Evolutionary conservation across 352 stramenopile genomes (phyloP).

Genomic region (Globisporangium lucens): DNA sequence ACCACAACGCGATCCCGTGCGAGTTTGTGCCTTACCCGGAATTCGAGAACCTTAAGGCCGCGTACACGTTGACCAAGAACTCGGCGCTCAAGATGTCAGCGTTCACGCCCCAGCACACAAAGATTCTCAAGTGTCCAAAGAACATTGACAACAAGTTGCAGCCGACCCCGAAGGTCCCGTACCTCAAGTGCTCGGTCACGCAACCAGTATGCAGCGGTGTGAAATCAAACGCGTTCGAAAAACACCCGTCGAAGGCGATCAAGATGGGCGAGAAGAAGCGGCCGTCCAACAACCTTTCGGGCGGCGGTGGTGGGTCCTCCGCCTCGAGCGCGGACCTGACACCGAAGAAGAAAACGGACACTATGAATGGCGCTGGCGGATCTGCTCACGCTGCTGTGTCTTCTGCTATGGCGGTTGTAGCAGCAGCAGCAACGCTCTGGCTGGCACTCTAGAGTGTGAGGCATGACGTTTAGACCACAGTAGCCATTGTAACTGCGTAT

Average conservation of each 20-base stretch:
- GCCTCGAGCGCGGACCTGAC: background rate
- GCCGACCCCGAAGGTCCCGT: slow-evolving; percentile 23
- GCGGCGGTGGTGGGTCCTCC: background rate
- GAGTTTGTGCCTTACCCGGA: slow-evolving; percentile 69
- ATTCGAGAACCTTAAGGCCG: slow-evolving; percentile 62
- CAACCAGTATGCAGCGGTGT: slow-evolving; percentile 52
- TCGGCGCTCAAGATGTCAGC: slow-evolving; percentile 29
- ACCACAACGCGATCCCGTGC: slow-evolving; percentile 54
- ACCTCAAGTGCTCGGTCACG: slow-evolving; percentile 39
- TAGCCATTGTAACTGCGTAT: background rate
- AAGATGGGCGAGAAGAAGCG: background rate
- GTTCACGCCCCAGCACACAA: slow-evolving; percentile 31
- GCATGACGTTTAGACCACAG: too few relatives aligned
- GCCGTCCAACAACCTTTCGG: background rate
- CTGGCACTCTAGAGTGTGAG: background rate
- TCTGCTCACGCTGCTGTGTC: background rate
- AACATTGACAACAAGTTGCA: slow-evolving; percentile 22
- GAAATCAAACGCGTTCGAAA: slow-evolving; percentile 38
- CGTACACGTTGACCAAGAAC: slow-evolving; percentile 62
- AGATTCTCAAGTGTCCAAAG: slow-evolving; percentile 40
- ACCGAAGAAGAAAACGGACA: slow-evolving; percentile 39
- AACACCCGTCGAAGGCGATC: background rate
- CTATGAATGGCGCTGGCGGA: slow-evolving; percentile 11
- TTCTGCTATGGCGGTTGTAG: background rate
- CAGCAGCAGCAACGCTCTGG: background rate